These are phyloP conservation scores for Podaxis pistillaris DNA, from an alignment of 768 basidiomycete genomes.

Conservation along the genomic window DNA sequence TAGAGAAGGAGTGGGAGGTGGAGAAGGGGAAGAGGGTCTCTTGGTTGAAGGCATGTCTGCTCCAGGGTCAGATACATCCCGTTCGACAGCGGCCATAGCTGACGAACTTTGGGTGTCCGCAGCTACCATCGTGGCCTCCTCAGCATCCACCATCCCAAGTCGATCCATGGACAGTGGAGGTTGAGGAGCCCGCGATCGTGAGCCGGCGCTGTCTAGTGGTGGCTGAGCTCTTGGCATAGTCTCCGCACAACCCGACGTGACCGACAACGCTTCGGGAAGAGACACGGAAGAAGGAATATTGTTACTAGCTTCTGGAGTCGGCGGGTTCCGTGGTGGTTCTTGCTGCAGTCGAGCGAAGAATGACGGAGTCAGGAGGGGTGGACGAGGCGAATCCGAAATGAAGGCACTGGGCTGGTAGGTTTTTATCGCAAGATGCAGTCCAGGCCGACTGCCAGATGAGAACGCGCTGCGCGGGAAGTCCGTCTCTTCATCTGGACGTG, in stretches of 20 bases:
- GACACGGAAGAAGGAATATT: no score
- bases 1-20: background rate
- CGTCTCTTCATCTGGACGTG: background rate
- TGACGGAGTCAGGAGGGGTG: constrained; percentile 8
- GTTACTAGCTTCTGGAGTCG: background rate
- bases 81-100: no score
- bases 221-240: background rate
- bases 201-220: background rate
- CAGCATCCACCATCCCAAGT: background rate
- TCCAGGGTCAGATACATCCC: background rate
- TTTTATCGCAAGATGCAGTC: background rate
- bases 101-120: background rate
- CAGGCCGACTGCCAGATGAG: background rate
- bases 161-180: background rate
- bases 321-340: background rate
- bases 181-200: background rate
- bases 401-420: background rate
- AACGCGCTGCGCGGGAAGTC: background rate
- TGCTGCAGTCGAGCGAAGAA: constrained; percentile 4
- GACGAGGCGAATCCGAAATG: background rate
- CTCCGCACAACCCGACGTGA: background rate
- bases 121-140: background rate
- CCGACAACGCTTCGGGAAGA: no score
- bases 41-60: background rate
- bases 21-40: background rate